Evolutionary conservation across 2,329 filamentous ascomycete genomes (phyloP).

Genomic region (Karstenula rhodostoma): DNA sequence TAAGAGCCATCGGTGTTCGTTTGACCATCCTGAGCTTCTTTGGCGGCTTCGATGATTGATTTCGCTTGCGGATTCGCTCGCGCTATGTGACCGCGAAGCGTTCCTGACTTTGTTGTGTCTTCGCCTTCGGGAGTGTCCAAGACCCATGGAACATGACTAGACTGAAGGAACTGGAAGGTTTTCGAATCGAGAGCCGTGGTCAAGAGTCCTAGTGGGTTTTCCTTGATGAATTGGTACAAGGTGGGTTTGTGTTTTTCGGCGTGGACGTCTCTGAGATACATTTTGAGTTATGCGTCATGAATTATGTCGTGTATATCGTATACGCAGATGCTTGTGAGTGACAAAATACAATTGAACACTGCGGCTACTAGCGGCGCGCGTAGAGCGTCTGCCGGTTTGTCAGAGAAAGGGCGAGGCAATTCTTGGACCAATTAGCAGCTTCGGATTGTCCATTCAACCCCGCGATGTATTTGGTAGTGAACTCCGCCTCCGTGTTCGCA

Average conservation of each 20-base stretch:
- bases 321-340: neutral
- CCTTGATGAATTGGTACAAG: constrained; percentile 65
- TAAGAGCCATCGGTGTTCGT: constrained; percentile 13
- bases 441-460: neutral
- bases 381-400: constrained; percentile 1
- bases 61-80: constrained; percentile 70
- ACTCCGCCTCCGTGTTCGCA: neutral
- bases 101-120: constrained; percentile 55
- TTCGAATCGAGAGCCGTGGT: constrained; percentile 64
- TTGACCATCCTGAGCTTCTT: constrained; percentile 44
- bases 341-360: neutral
- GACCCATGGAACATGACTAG: constrained; percentile 38
- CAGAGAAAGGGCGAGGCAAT: neutral
- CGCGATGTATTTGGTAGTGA: neutral
- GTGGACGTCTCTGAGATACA: constrained; percentile 61
- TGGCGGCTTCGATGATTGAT: constrained; percentile 60
- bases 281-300: constrained; percentile 38
- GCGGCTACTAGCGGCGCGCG: constrained; percentile 3
- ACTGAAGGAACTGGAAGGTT: constrained; percentile 28
- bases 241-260: constrained; percentile 59
- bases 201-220: constrained; percentile 68
- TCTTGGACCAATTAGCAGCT: neutral
- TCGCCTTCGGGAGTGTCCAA: constrained; percentile 46
- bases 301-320: neutral
- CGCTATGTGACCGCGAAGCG: constrained; percentile 69